Conservation (phyloP, 139 green algal genomes). For the Pycnococcus provasolii region DNA sequence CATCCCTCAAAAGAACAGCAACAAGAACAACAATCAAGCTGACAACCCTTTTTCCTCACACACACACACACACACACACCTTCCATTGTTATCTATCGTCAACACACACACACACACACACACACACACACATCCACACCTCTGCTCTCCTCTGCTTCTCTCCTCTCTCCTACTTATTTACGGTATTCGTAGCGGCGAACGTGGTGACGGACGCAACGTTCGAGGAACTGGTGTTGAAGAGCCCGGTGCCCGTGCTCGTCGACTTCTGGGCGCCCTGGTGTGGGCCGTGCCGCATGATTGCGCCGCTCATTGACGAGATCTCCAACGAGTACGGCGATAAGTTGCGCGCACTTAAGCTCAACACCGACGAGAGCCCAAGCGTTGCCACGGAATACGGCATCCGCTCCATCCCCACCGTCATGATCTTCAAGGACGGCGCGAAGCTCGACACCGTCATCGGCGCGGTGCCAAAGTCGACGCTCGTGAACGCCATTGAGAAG, state of each 20-base stretch:
- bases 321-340: slow-evolving; percentile 35
- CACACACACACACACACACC: slow-evolving; percentile 2
- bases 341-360: slow-evolving; percentile 68
- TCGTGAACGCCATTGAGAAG: slow-evolving; percentile 84
- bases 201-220: slow-evolving; percentile 73
- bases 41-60: not conserved
- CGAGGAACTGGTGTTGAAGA: slow-evolving; percentile 71
- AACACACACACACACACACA: slow-evolving; percentile 4
- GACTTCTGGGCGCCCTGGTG: slow-evolving; percentile 87
- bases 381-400: slow-evolving; percentile 93
- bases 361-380: slow-evolving; percentile 91
- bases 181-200: not conserved
- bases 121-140: not conserved
- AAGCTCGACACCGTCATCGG: slow-evolving; percentile 98
- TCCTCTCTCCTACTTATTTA: slow-evolving; percentile 4
- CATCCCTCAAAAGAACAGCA: too few species aligned
- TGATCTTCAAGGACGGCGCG: slow-evolving; percentile 92
- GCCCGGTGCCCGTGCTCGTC: slow-evolving; percentile 75
- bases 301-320: slow-evolving; percentile 47
- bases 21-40: too few species aligned
- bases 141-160: not conserved
- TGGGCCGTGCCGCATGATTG: slow-evolving; percentile 54
- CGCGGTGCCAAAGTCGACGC: slow-evolving; percentile 84
- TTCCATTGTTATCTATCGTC: not conserved
- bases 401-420: slow-evolving; percentile 88